Evolutionary conservation across 1,284 basidiomycete genomes (phyloP).

Genomic region (Rhodotorula sp.): DNA sequence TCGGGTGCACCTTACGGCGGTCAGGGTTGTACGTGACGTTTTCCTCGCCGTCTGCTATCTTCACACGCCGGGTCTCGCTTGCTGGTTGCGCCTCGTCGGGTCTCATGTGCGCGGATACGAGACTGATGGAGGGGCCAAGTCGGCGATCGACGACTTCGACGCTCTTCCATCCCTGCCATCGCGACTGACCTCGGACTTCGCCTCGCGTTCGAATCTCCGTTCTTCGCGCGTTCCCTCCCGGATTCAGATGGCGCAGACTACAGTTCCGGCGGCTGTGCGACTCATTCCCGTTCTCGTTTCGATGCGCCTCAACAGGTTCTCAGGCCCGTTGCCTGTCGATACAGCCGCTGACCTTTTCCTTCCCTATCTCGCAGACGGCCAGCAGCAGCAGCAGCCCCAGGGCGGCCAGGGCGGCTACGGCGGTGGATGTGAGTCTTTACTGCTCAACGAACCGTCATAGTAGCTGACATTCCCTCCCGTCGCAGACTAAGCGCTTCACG

Average conservation of each 20-base stretch:
- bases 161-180: neutral
- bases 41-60: neutral
- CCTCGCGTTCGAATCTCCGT: neutral
- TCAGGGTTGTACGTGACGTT: conserved; percentile 23
- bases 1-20: conserved; percentile 36
- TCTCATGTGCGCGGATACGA: too few relatives aligned
- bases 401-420: conserved; percentile 37
- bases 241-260: conserved; percentile 3
- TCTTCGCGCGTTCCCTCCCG: neutral
- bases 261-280: conserved; percentile 13
- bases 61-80: too few relatives aligned
- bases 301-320: too few relatives aligned
- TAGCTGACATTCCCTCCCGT: neutral
- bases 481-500: conserved; percentile 8
- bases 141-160: neutral
- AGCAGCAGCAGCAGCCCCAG: conserved; percentile 17
- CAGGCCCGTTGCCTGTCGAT: neutral
- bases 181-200: neutral
- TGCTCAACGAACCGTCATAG: too few relatives aligned
- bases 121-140: too few relatives aligned
- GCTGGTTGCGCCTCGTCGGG: neutral
- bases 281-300: neutral
- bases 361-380: neutral
- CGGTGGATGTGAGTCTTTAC: conserved; percentile 21
- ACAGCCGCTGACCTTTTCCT: neutral